Evolutionary conservation across 352 stramenopile genomes (phyloP), one percentile per base, ranked within the genome.

Genomic region (Phytophthora ohioensis): DNA sequence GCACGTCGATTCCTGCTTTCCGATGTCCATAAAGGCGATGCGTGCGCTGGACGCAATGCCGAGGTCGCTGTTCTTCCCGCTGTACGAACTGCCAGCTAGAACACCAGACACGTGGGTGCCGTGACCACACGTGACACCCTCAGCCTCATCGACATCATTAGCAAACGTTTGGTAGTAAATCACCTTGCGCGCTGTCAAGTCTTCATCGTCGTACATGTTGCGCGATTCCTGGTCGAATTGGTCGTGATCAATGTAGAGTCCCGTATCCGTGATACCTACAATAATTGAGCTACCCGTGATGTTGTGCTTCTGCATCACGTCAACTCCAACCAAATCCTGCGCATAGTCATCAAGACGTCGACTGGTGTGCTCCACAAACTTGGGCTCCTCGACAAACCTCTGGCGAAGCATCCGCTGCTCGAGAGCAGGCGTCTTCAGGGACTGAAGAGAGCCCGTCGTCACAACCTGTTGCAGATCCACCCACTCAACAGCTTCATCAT

Each of bases 11-110:
- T 73, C 57, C 55, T 91, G 84, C 42, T 90, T 85, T 5, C 84
- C 88, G 58, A 97, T 93, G 61, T 97, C 91, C 80, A 97, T 95
- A 54, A 97, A 96, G 2, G 91, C 89, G 53, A 97, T 87, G 32
- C 90, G 87, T 0, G 91, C 87, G 34, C 80, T 88, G 9, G 85
- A 89, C 8, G 91, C 91, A 43, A 93, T 93, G 27, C 91, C 91
- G 8, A 91, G 56, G 49, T 92, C 75, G 13, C 52, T 63, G 32
- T 78, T 63, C 32, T 67, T 62, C 15, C 63, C 45, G 27, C 71
- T 85, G 41, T 77, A 78, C 10, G 84, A 89, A 45, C 77, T 91
- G 8, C 92, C 92, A 0, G 82, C 87, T 3, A 94, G 62, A 21
- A 95, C 91, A 1, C 91, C 92, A 0, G 84, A 87, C 9, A 98